Evolutionary conservation across 345 rosid genomes (phyloP), one percentile per base, ranked within the genome.

Genomic region (Rhodamnia rubescens): DNA sequence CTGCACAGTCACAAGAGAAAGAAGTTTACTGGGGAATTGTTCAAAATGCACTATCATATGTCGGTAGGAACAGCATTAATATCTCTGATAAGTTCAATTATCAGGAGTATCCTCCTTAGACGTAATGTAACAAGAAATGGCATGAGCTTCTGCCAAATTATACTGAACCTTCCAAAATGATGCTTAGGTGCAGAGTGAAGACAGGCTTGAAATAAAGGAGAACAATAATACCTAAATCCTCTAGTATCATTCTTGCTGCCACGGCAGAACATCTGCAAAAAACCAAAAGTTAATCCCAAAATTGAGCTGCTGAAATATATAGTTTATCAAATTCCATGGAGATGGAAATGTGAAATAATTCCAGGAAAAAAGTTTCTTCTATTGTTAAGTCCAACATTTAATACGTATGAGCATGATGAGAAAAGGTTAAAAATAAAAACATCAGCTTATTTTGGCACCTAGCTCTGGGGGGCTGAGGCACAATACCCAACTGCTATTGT

Each of bases 161-260:
- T 64, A 64, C 22, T 64, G 75, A 32, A 69, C 47, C 24, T 69
- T 69, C 78, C 78, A 69, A 16, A 52, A 53, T 82, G 59, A 82
- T 29, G 80, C 78, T 84, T 42, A 64, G 53, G 15, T 58, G 80
- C 59, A 58, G 51, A n/a, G 74, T 16, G n/a, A 84, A 42, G 83
- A 32, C 78, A 69, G 78, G 78, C 78, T 69, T 32, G 24, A 32
- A 32, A 69, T 69, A 69, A 69, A 8, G 78, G 47, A 69, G 47
- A 36, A 69, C 47, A 86, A 53, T 44, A 32, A 51, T 92, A 97
- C 99, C 99, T 96, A 90, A 97, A 97, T 78, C 99, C 99, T 57
- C 99, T 91, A 53, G 99, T 96, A 40, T 93, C 99, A 24, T 95
- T 97, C 93, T 87, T 93, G 95, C 98, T 97, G 85, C 99, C 99